phyloP scores from a whole-genome alignment of 345 rosid genomes.

The Arabidopsis arenosa region DNA sequence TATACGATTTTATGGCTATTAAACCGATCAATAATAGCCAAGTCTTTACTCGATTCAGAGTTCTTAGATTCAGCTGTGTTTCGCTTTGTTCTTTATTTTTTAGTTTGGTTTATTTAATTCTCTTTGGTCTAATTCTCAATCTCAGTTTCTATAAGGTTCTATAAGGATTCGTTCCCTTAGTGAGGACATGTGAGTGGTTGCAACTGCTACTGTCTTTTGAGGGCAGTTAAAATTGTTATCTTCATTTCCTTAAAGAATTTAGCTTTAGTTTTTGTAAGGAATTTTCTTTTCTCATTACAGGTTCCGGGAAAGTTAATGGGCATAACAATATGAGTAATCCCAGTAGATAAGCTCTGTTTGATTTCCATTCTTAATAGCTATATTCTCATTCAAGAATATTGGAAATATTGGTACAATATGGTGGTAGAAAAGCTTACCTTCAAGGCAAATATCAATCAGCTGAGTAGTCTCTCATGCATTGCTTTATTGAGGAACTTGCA shows the following conservation, averaged over 20 bases:
- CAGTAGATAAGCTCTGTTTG: conserved; percentile 17
- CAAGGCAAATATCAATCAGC: not conserved
- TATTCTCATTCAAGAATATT: conserved; percentile 9
- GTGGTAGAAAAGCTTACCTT: not conserved
- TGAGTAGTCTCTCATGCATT: conserved; percentile 43
- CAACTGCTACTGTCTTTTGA: no score
- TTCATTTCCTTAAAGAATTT: not conserved
- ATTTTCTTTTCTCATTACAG: conserved; percentile 6
- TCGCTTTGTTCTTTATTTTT: not conserved
- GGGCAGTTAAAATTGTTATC: no score
- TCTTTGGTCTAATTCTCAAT: conserved; percentile 10
- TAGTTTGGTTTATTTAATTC: not conserved
- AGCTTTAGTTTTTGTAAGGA: conserved; percentile 22
- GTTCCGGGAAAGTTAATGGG: conserved; percentile 16
- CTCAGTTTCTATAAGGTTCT: conserved; percentile 14
- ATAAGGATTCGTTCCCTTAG: no score
- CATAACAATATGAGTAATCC: not conserved
- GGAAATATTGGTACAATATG: conserved; percentile 7
- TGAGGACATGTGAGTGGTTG: no score
- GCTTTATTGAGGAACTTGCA: conserved; percentile 45
- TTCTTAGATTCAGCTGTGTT: not conserved
- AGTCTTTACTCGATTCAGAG: conserved; percentile 4
- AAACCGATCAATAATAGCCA: not conserved
- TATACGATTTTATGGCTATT: conserved; percentile 24
- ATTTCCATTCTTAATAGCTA: not conserved